Evolutionary conservation across 176 grass and related monocot genomes (phyloP), one percentile per base, ranked within the genome.

Genomic region (Oropetium thomaeum): DNA sequence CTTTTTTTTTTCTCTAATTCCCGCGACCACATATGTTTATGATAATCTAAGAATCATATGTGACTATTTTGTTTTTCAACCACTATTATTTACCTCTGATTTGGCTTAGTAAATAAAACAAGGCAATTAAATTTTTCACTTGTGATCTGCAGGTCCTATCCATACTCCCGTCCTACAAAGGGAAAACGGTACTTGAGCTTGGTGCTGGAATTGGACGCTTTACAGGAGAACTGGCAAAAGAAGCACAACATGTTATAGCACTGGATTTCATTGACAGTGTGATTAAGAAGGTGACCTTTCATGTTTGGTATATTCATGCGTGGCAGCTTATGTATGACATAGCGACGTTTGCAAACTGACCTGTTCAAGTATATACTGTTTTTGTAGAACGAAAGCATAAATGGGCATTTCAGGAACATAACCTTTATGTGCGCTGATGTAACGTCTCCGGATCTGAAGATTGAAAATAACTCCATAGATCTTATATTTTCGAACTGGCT

Each of bases 401-500:
- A 99, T 88, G 89, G 96, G 4, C 85, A 96, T 69, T 14, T 87
- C 66, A 88, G 88, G 70, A 99, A 99, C 76, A 73, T 84, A 76
- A 87, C 76, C 60, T 99, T 99, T 67, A 79, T 78, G 60, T 99
- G 96, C 81, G 92, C 92, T 74, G 96, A 99, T 76, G 92, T 99
- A n/a, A 92, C 89, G 10, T 90, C 92, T 79, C 65, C 84, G 31
- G 70, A 88, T 28, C 80, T 99, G 73, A 70, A 52, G 65, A 88
- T 99, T 64, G 82, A 92, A 75, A 87, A 70, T 64, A 89, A 92
- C 55, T 99, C 87, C 28, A 58, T 99, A 34, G 96, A 99, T 87
- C 73, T 99, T 19, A 90, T 99, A 70, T 99, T 99, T 71, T 99
- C 96, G 62, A 99, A 99, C 80, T 99, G 92, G 92, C 69, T 99